phyloP scores from a whole-genome alignment of 495 filamentous ascomycete species.

The Evernia prunastri region DNA sequence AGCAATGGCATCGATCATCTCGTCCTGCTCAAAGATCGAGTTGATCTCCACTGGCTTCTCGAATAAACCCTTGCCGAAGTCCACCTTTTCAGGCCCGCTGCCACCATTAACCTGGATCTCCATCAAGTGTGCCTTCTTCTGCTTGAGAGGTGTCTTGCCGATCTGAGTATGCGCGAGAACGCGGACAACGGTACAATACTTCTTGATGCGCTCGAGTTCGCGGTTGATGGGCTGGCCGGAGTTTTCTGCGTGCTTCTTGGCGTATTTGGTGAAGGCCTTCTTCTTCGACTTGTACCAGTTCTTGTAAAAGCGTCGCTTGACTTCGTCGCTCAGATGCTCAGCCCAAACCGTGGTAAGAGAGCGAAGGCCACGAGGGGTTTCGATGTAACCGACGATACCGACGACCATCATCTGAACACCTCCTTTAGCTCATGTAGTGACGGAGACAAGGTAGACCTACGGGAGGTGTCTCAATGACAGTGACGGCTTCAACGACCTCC shows the following conservation, averaged over 20 bases:
- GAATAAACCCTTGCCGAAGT: constrained; percentile 88
- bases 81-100: constrained; percentile 88
- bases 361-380: constrained; percentile 98
- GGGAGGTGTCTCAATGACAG: constrained; percentile 98
- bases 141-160: constrained; percentile 98
- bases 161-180: constrained; percentile 99
- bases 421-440: constrained; percentile 53
- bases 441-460: constrained; percentile 52
- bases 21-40: constrained; percentile 97
- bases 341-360: constrained; percentile 99
- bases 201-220: constrained; percentile 99
- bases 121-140: constrained; percentile 99
- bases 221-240: constrained; percentile 81
- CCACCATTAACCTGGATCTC: constrained; percentile 99
- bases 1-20: constrained; percentile 99
- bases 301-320: constrained; percentile 99
- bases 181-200: constrained; percentile 99
- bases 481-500: constrained; percentile 98
- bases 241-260: constrained; percentile 97
- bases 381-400: constrained; percentile 99
- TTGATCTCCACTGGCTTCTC: constrained; percentile 95
- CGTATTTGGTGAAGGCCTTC: constrained; percentile 99
- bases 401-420: constrained; percentile 87
- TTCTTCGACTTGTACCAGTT: constrained; percentile 99
- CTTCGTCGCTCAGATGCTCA: constrained; percentile 95